Evolutionary conservation across 1,284 basidiomycete genomes (phyloP), one percentile per base, ranked within the genome.

Genomic region (Lentinus polychrous): DNA sequence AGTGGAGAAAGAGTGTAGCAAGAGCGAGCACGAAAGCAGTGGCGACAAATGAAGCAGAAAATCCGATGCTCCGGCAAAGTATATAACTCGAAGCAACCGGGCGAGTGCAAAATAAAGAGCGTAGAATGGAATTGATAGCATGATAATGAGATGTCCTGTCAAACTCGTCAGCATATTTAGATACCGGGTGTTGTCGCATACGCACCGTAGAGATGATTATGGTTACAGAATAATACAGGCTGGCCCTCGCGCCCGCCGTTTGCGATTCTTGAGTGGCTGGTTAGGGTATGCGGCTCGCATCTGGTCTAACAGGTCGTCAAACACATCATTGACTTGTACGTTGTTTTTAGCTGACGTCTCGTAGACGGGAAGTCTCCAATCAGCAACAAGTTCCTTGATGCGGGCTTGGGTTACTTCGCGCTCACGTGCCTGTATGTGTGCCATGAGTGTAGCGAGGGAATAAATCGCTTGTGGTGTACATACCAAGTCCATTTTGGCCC

Each of bases 321-420:
- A 92, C 10, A 87, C 86, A 39, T 87, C 85, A 8, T 69, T 69
- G 45, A 92, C 75, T 59, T 91, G 81, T 84, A 86, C 89, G 57
- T 90, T 82, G 49, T 78, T 74, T 62, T 91, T 87, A 5, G 90
- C 86, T 3, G 83, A 87, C 2, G 90, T 91, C 67, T 93, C 91
- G 64, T 86, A 92, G 61, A 90, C 88, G 1, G 87, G 86, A 17
- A 89, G 66, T 39, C 73, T 72, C 90, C 90, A 92, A 7, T 73
- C 70, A 39, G 67, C 69, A 6, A 83, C 79, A 6, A 91, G 73
- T 8, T 76, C 67, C 56, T 85, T 78, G 38, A 91, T 86, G 0
- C 77, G 79, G 40, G 67, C 72, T 38, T 78, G 73, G 17, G 79
- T 76, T 3, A 94, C 90, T 60, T 92, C 88, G 24, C 92, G 78